Evolutionary conservation across 768 basidiomycete genomes (phyloP), one percentile per base, ranked within the genome.

Genomic region (Lentinula raphanica): DNA sequence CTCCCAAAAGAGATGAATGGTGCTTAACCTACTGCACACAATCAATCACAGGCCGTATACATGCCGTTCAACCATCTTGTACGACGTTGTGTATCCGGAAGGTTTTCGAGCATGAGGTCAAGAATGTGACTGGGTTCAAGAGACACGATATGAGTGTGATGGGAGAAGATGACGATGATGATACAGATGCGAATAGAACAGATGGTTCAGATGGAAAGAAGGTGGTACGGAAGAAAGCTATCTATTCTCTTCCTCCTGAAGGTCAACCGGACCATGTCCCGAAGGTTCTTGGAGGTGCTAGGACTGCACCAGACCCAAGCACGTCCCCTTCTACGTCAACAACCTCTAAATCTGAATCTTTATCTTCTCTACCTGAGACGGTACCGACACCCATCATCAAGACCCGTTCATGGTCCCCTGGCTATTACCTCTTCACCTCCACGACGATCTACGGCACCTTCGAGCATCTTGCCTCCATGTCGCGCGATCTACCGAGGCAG

Each of bases 341-440:
- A 40, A n/a, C 39, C 4, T 40, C 39, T n/a, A n/a, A 15, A 40
- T 40, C 39, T 7, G 27, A 9, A 21, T 7, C 13, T 21, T 11
- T n/a, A n/a, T 12, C 3, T 9, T 19, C 27, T 46, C 9, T 19
- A 27, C 25, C 46, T 7, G n/a, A n/a, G n/a, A 27, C n/a, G 17
- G 32, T 27, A 35, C 23, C 25, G 36, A 54, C 44, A 17, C 50
- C 49, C 29, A 28, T 69, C 66, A 5, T 62, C 65, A 73, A 79
- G 21, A 74, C 72, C 40, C 83, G 79, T 61, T 78, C 80, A 64
- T 92, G 89, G 89, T 78, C 88, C 57, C 82, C 85, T 64, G 88
- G 89, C 4, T 87, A 81, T 79, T 92, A 92, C 65, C 64, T 92
- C 40, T 90, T 88, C 87, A 78, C 81, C 51, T 80, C 81, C 15